Percentiles rank a stretch among this genome's conserved stretches.
Evolutionary conservation across 2,329 filamentous ascomycete genomes (phyloP).

Genomic region (Chaetomium globosum): DNA sequence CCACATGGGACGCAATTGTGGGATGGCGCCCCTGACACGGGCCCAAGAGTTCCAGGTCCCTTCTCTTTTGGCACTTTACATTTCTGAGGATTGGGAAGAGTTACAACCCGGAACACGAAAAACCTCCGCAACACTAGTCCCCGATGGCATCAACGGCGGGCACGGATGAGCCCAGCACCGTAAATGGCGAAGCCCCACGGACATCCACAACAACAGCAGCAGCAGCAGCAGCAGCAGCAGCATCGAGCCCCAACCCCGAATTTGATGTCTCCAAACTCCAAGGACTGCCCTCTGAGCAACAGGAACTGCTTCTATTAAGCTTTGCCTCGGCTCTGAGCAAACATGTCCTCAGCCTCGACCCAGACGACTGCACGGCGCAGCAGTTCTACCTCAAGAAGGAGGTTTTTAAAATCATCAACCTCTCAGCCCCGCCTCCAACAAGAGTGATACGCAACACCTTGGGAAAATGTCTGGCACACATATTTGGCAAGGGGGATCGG

Average conservation of each 20-base stretch:
- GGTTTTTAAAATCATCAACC: slow-evolving; percentile 87
- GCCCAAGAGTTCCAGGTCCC: slow-evolving; percentile 8
- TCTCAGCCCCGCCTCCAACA: slow-evolving; percentile 78
- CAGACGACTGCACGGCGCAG: slow-evolving; percentile 81
- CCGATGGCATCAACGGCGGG: slow-evolving; percentile 36
- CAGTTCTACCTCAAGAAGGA: slow-evolving; percentile 93
- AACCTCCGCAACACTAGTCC: slow-evolving; percentile 3
- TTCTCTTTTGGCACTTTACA: slow-evolving; percentile 12
- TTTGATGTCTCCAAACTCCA: slow-evolving; percentile 90
- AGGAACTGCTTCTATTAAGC: slow-evolving; percentile 89
- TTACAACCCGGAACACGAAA: not conserved
- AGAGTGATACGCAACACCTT: slow-evolving; percentile 88
- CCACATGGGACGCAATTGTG: slow-evolving; percentile 4
- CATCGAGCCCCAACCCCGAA: slow-evolving; percentile 64
- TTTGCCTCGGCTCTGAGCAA: slow-evolving; percentile 82
- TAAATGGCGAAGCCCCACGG: slow-evolving; percentile 42
- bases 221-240: slow-evolving; percentile 36
- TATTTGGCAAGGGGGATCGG: slow-evolving; percentile 83
- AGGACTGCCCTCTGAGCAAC: slow-evolving; percentile 86
- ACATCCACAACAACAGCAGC: slow-evolving; percentile 24
- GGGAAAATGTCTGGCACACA: slow-evolving; percentile 77
- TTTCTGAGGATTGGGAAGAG: not conserved
- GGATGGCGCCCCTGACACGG: slow-evolving; percentile 17
- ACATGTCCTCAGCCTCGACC: slow-evolving; percentile 73
- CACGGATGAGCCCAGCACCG: slow-evolving; percentile 40